Conservation (phyloP, 164 flowering plant species). For the Annona squamosa region DNA sequence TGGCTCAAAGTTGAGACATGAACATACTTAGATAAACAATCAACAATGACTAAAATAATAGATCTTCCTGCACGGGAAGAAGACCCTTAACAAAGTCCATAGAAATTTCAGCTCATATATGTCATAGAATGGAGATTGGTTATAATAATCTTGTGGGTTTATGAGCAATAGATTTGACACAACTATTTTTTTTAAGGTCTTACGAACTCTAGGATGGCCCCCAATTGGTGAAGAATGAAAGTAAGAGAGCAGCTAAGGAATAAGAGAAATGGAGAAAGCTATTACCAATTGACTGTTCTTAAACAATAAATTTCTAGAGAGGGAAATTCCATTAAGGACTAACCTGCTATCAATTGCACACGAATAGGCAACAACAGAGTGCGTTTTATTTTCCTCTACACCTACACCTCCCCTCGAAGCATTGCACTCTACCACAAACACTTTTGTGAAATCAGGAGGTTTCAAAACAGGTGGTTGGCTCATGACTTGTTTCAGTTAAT, state of each 20-base stretch:
- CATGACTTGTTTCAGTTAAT: not conserved
- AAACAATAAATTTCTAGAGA: not conserved
- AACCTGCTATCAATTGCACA: not conserved
- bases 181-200: not conserved
- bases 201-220: not conserved
- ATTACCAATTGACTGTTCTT: no score
- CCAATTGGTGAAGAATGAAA: not conserved
- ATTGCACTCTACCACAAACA: not conserved
- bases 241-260: no score
- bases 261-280: no score
- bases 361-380: not conserved
- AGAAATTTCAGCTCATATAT: conserved; percentile 1
- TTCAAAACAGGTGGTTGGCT: not conserved
- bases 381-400: not conserved
- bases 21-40: not conserved
- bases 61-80: not conserved
- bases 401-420: not conserved
- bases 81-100: conserved; percentile 6
- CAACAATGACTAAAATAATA: not conserved
- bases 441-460: not conserved
- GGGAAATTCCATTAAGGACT: not conserved
- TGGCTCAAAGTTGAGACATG: not conserved
- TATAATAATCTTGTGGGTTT: not conserved
- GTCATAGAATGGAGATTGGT: not conserved
- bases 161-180: not conserved